Percentiles rank a stretch among this genome's conserved stretches.
These are phyloP conservation scores for Phytopythium montanum DNA, from an alignment of 352 stramenopile genomes.

Conservation along the genomic window DNA sequence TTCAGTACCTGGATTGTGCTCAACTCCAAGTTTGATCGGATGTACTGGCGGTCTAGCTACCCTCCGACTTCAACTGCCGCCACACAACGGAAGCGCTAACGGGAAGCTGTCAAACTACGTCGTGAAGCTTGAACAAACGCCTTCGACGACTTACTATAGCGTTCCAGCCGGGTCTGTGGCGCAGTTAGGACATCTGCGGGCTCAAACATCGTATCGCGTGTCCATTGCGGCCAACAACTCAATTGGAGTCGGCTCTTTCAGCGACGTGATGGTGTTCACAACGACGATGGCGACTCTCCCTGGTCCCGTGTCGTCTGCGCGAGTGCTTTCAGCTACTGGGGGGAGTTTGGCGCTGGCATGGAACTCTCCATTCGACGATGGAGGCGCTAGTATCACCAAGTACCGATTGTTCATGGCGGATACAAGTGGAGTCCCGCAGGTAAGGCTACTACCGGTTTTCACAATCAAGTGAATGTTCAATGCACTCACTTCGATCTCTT, in stretches of 20 bases:
- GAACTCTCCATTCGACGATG: slow-evolving; percentile 39
- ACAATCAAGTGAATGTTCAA: too few species aligned
- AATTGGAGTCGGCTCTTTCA: slow-evolving; percentile 30
- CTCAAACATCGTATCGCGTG: slow-evolving; percentile 31
- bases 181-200: slow-evolving; percentile 27
- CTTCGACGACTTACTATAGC: slow-evolving; percentile 9
- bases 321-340: slow-evolving; percentile 21
- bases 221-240: slow-evolving; percentile 34
- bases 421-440: slow-evolving; percentile 8
- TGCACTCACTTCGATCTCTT: not conserved
- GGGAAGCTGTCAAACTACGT: slow-evolving; percentile 30
- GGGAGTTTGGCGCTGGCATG: slow-evolving; percentile 40
- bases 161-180: slow-evolving; percentile 8
- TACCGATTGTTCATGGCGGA: slow-evolving; percentile 45
- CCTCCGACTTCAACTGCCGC: slow-evolving; percentile 24
- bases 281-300: slow-evolving; percentile 38
- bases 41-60: slow-evolving; percentile 39
- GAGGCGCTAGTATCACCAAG: slow-evolving; percentile 49
- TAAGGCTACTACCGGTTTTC: too few species aligned
- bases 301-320: slow-evolving; percentile 16
- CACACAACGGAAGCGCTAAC: slow-evolving; percentile 47
- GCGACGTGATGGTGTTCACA: slow-evolving; percentile 25
- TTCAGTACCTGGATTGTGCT: slow-evolving; percentile 26
- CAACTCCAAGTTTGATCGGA: slow-evolving; percentile 13
- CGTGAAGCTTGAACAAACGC: slow-evolving; percentile 23